Base-by-base conservation (phyloP, 2,329 filamentous ascomycete species). In the Plectosphaerella cucumerina region DNA sequence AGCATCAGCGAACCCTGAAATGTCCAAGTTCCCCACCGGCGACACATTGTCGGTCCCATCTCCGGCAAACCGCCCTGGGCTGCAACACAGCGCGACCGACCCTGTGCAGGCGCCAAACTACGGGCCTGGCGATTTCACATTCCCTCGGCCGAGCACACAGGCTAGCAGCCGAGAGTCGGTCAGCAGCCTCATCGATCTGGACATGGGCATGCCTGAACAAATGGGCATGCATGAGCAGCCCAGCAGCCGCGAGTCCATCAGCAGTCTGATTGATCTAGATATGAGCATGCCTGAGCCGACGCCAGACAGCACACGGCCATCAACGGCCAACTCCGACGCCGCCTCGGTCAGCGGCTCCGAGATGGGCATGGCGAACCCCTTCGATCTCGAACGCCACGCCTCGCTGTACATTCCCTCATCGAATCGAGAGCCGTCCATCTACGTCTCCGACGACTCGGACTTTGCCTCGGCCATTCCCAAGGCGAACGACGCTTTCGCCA, bases 381-480 rank as follows among this genome's bases (percentile, higher is more conserved):
- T 86, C 51, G 80, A 85, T 50, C 70, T 86, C 4, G 83, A 86
- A 62, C 76, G 78, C n/a, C 82, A 85, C 57, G 71, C 80, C 1
- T 84, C 81, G 1, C 66, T 83, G 2, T 81, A 82, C 54, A 69
- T 68, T 12, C 64, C 70, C 5, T 59, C 65, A 4, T 63, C 66
- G 1, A 71, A 68, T 47, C 71, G 80, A 34, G 79, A 82, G 55
- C 79, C 80, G 1, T 82, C 78, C 4, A 82, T 84, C 44, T 85
- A 84, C 59, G 76, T 84, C 10, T 79, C 79, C 1, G 81, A 84
- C 54, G 80, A 82, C 53, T 80, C 76, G 8, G 72, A 78, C 22
- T 77, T 74, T 53, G 70, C 75, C 3, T 51, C 60, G 6, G 62
- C 62, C n/a, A 55, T 71, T 8, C 60, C 57, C 35, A 58, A 56